Base-by-base conservation (phyloP, 805 yeast species). In the Candida xyloterini region DNA sequence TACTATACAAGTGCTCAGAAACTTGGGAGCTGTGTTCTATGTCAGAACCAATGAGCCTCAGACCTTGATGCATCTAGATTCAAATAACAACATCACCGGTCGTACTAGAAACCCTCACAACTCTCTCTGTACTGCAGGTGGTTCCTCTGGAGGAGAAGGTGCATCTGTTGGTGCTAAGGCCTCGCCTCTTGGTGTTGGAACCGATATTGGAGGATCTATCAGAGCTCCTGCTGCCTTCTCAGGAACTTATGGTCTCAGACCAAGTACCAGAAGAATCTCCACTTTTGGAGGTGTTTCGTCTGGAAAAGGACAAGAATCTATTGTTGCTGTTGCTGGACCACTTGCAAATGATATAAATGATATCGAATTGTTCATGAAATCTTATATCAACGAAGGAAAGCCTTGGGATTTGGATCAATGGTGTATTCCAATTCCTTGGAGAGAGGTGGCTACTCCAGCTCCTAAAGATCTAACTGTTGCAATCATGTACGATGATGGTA, bases 101-200 rank as follows among this genome's bases (percentile, higher is more conserved):
- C 66, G 77, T 47, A 68, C 84, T 5, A 66, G 74, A 54, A 81
- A 81, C 54, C 76, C 84, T 1, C 62, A 66, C 59, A 81, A 81
- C 49, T 65, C 79, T 27, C 60, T 69, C 18, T 65, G 79, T 43
- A 73, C 83, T 14, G 70, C 83, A 2, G 87, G 88, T 47, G 88
- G 88, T n/a, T 77, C 84, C 1, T 77, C 84, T 3, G 81, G 84
- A 27, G 88, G 88, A 44, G 88, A 81, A 57, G 84, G 86, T 47
- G 78, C 84, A 0, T 56, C 76, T 44, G 74, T 79, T 37, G 77
- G 74, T 2, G 69, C 76, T 56, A 74, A 70, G 38, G 86, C 78
- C 5, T 76, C 84, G 14, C 73, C 78, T 1, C 47, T 81, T 30
- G 90, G 84, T 14, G 66, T 78, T 30, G 87, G 87, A 29, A 74